phyloP scores from a whole-genome alignment of 305 asterid species.

The Plantago coronopus region DNA sequence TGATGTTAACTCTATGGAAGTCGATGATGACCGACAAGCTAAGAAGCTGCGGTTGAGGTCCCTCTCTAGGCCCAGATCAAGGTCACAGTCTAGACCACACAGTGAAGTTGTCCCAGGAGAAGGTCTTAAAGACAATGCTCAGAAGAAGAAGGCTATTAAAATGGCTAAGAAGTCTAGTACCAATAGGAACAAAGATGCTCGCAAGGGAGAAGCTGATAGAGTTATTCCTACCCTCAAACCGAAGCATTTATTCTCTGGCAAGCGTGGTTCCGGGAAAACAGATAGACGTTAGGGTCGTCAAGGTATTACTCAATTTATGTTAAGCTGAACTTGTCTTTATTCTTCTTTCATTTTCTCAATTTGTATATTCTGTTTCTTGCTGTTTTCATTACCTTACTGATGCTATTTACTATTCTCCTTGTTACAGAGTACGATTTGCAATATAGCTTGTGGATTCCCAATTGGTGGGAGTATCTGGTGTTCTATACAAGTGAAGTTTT shows the following conservation, averaged over 20 bases:
- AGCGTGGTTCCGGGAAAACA: slow-evolving; percentile 83
- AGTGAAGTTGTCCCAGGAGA: slow-evolving; percentile 76
- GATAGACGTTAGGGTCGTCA: slow-evolving; percentile 49
- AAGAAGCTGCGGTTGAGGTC: slow-evolving; percentile 67
- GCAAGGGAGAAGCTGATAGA: slow-evolving; percentile 82
- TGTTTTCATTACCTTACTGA: slow-evolving; percentile 4
- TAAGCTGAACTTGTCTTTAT: background rate
- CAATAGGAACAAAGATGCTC: slow-evolving; percentile 78
- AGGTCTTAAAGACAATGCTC: slow-evolving; percentile 73
- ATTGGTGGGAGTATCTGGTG: slow-evolving; percentile 13
- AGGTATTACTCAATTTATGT: slow-evolving; percentile 35
- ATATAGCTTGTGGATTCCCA: slow-evolving; percentile 15
- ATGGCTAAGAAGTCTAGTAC: slow-evolving; percentile 48
- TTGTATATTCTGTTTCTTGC: background rate
- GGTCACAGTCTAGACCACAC: slow-evolving; percentile 58
- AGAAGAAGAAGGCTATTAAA: slow-evolving; percentile 63
- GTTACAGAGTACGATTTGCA: slow-evolving; percentile 24
- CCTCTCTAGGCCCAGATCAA: slow-evolving; percentile 45
- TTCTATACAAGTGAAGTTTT: slow-evolving; percentile 10
- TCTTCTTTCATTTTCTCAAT: background rate
- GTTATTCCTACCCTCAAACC: slow-evolving; percentile 77
- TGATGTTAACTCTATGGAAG: slow-evolving; percentile 54
- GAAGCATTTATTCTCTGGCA: slow-evolving; percentile 78
- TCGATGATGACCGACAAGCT: slow-evolving; percentile 51
- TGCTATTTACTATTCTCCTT: slow-evolving; percentile 1